Evolutionary conservation across 164 flowering plant genomes (phyloP).

Genomic region (Nymphaea thermarum): DNA sequence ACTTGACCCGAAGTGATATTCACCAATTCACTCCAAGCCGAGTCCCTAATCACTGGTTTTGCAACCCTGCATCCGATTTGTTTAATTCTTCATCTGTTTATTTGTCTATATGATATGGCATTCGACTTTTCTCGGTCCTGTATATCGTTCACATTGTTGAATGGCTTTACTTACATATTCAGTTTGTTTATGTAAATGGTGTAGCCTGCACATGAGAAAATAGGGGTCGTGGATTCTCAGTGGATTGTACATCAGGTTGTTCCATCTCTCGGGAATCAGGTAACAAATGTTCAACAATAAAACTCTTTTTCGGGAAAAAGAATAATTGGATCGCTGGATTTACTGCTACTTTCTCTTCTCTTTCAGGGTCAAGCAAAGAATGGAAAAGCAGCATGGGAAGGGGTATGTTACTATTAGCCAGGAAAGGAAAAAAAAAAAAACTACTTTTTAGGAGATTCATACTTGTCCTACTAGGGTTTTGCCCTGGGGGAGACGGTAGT

Average conservation of each 20-base stretch:
- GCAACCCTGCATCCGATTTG: background rate
- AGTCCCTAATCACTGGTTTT: background rate
- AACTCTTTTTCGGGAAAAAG: too few species aligned
- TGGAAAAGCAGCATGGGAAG: conserved; percentile 90
- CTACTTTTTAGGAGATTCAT: background rate
- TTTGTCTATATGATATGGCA: background rate
- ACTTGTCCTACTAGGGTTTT: too few species aligned
- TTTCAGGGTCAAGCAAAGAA: conserved; percentile 61
- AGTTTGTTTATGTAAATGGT: background rate
- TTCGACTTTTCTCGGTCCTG: background rate
- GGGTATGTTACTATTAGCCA: conserved; percentile 43
- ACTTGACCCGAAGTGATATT: too few species aligned
- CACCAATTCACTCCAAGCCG: too few species aligned
- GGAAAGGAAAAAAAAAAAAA: background rate
- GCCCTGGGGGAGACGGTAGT: too few species aligned
- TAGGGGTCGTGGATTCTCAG: conserved; percentile 97
- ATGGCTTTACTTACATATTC: background rate
- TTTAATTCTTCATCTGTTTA: background rate
- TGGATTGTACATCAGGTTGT: conserved; percentile 93
- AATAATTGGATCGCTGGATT: too few species aligned
- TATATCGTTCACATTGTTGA: background rate
- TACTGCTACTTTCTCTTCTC: background rate
- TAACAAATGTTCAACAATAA: conserved; percentile 12
- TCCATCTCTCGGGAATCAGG: conserved; percentile 94
- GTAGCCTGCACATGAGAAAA: conserved; percentile 97